Conservation (phyloP, 176 grass and related monocot genomes). For the Elaeis guineensis region DNA sequence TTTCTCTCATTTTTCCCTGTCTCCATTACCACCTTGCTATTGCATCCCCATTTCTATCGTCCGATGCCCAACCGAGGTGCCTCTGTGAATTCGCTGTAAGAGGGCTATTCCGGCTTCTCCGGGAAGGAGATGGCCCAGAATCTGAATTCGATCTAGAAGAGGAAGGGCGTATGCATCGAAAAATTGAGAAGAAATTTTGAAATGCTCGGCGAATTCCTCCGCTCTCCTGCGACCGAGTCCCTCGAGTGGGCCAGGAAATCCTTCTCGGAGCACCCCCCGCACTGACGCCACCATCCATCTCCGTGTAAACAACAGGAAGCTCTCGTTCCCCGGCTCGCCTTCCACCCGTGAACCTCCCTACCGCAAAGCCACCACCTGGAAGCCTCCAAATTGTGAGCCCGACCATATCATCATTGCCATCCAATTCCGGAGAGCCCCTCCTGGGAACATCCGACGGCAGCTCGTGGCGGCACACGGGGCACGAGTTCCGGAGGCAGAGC, state of each 20-base stretch:
- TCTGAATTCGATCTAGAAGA: background rate
- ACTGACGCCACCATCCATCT: constrained; percentile 87
- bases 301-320: constrained; percentile 81
- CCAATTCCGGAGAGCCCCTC: background rate
- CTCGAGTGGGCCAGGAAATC: constrained; percentile 76
- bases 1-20: no score
- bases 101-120: no score
- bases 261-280: constrained; percentile 48
- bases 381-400: constrained; percentile 95
- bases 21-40: no score
- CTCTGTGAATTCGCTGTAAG: no score
- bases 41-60: no score
- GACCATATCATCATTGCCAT: constrained; percentile 43
- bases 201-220: constrained; percentile 34
- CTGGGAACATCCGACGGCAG: constrained; percentile 43
- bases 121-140: no score
- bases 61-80: no score
- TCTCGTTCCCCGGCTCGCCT: constrained; percentile 76
- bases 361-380: constrained; percentile 77
- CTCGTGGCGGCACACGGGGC: constrained; percentile 88
- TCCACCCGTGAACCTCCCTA: constrained; percentile 58
- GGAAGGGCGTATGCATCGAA: background rate
- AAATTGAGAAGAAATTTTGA: constrained; percentile 30
- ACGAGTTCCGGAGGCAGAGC: constrained; percentile 82
- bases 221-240: constrained; percentile 37